A percentile compares a stretch with the other conserved stretches of the same genome.
Conservation (phyloP, 768 basidiomycete genomes). For the Calocera cornea region DNA sequence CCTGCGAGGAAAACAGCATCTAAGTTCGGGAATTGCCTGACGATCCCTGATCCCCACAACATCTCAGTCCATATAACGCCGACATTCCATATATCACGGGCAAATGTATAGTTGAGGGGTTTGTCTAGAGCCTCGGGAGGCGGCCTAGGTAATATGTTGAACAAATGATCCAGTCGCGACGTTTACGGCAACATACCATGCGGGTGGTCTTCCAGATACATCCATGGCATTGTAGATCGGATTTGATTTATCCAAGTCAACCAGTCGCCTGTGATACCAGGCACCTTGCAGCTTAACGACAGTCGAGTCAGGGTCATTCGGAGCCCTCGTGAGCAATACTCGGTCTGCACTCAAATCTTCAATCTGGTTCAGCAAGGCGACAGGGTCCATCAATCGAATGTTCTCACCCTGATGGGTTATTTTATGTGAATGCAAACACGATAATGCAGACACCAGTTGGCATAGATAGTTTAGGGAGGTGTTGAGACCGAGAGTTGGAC, state of each 20-base stretch:
- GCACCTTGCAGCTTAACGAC: conserved; percentile 62
- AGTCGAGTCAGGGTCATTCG: conserved; percentile 41
- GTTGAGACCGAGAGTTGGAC: neutral
- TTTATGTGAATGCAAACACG: conserved; percentile 17
- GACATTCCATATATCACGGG: neutral
- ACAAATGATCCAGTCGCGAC: neutral
- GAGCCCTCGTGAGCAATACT: conserved; percentile 15
- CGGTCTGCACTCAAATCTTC: conserved; percentile 18
- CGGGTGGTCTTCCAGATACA: neutral
- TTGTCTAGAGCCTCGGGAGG: neutral
- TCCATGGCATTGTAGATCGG: conserved; percentile 20
- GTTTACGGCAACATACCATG: neutral
- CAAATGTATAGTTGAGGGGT: neutral
- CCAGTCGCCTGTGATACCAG: conserved; percentile 54
- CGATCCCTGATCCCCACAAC: neutral
- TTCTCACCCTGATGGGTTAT: conserved; percentile 19
- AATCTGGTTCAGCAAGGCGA: neutral
- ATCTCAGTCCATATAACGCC: neutral
- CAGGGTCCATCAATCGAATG: neutral
- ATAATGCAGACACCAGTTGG: conserved; percentile 19
- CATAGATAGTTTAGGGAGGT: conserved; percentile 17
- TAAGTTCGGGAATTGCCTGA: neutral
- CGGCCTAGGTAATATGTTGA: neutral
- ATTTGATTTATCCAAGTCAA: conserved; percentile 76
- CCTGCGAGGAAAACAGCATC: neutral